phyloP scores from a whole-genome alignment of 2,329 filamentous ascomycete species.

The Endoconidiophora laricicola region DNA sequence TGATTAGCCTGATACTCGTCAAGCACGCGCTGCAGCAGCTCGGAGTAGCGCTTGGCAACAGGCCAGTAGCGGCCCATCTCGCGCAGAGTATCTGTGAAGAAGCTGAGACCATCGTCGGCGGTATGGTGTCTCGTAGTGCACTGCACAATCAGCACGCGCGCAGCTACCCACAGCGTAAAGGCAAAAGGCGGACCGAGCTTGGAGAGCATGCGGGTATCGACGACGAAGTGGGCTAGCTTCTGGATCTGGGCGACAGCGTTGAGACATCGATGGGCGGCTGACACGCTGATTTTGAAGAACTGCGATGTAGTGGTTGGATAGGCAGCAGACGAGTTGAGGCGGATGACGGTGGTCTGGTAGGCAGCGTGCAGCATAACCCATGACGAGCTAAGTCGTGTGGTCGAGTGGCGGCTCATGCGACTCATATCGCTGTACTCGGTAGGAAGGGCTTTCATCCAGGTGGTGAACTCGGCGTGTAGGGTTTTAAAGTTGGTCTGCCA shows the following conservation, averaged over 20 bases:
- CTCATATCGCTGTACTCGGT: slow-evolving; percentile 72
- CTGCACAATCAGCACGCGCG: slow-evolving; percentile 72
- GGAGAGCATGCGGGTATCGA: slow-evolving; percentile 54
- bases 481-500: slow-evolving; percentile 82
- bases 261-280: slow-evolving; percentile 67
- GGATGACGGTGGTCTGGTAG: slow-evolving; percentile 78
- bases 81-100: slow-evolving; percentile 66
- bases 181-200: slow-evolving; percentile 82
- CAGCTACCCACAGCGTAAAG: slow-evolving; percentile 84
- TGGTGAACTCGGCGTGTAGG: slow-evolving; percentile 61
- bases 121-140: slow-evolving; percentile 78
- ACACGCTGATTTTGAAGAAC: slow-evolving; percentile 79
- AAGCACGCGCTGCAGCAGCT: slow-evolving; percentile 63
- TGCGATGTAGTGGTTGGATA: slow-evolving; percentile 79
- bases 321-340: slow-evolving; percentile 78
- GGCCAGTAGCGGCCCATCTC: slow-evolving; percentile 75
- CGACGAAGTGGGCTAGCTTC: slow-evolving; percentile 61
- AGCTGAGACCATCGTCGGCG: slow-evolving; percentile 59
- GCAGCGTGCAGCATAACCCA: slow-evolving; percentile 88
- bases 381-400: slow-evolving; percentile 55
- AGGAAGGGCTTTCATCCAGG: slow-evolving; percentile 73
- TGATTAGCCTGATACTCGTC: slow-evolving; percentile 74
- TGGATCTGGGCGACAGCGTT: slow-evolving; percentile 70
- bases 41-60: slow-evolving; percentile 67
- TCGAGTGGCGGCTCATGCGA: slow-evolving; percentile 48